Evolutionary conservation across 257 asterid species (phyloP).

Genomic region (Salvia miltiorrhiza): DNA sequence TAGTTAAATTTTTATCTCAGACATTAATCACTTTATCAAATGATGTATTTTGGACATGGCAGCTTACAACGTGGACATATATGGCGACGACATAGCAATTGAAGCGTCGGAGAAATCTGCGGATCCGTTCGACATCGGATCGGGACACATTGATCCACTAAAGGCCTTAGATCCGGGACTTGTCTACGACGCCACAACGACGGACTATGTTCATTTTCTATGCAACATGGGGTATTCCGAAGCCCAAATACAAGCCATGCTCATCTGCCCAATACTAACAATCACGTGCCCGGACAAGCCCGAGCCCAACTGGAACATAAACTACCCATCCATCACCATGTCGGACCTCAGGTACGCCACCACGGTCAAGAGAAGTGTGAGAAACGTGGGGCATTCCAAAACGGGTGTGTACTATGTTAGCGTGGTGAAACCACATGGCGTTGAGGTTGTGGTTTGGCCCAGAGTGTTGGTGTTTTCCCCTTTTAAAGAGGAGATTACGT

Average conservation of each 20-base stretch:
- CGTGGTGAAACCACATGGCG: constrained; percentile 43
- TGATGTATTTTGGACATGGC: too few relatives aligned
- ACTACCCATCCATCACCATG: constrained; percentile 45
- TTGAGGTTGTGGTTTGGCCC: constrained; percentile 42
- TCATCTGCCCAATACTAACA: constrained; percentile 8
- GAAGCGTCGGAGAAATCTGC: constrained; percentile 32
- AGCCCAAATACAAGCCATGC: constrained; percentile 31
- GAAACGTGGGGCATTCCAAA: constrained; percentile 30
- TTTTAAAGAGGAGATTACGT: constrained; percentile 33
- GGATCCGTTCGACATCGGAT: constrained; percentile 57
- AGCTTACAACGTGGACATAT: constrained; percentile 39
- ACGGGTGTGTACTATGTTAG: constrained; percentile 40
- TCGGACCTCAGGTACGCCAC: constrained; percentile 34
- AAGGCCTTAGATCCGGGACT: constrained; percentile 69
- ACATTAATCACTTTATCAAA: too few relatives aligned
- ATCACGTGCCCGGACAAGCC: constrained; percentile 18
- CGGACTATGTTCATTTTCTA: constrained; percentile 42
- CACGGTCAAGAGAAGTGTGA: constrained; percentile 29
- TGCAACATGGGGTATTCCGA: constrained; percentile 44
- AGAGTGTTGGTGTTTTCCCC: constrained; percentile 38
- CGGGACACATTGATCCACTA: constrained; percentile 57
- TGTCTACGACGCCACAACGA: constrained; percentile 40
- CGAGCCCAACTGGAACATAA: constrained; percentile 33
- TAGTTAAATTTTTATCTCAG: too few relatives aligned
- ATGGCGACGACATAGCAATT: constrained; percentile 28